A percentile compares a stretch with the other conserved stretches of the same genome.
phyloP scores from a whole-genome alignment of 1,139 yeast genomes.

The Yamadazyma friedrichii region DNA sequence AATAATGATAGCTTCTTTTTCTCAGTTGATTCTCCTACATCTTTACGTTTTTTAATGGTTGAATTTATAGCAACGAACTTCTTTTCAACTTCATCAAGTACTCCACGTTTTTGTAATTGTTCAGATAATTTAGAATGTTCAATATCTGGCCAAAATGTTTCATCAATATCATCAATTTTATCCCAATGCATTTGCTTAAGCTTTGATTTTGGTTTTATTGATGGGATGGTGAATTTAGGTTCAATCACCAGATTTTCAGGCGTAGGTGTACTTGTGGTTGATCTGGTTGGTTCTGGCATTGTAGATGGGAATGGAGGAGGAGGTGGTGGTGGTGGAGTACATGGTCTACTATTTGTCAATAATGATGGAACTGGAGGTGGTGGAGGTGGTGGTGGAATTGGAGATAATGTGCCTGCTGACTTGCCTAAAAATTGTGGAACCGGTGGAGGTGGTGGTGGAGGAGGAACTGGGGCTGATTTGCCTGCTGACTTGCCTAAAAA shows the following conservation, averaged over 20 bases:
- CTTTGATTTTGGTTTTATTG: conserved; percentile 56
- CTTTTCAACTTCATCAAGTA: conserved; percentile 73
- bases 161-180: conserved; percentile 63
- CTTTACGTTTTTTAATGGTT: conserved; percentile 39
- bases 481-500: conserved; percentile 16
- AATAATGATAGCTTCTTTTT: conserved; percentile 56
- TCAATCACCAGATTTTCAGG: conserved; percentile 11
- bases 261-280: conserved; percentile 14
- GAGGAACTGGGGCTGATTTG: conserved; percentile 32
- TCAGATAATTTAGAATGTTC: conserved; percentile 49
- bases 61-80: conserved; percentile 69
- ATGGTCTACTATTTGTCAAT: conserved; percentile 16
- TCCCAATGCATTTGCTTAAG: conserved; percentile 97
- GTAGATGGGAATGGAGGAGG: conserved; percentile 17
- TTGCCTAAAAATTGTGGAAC: conserved; percentile 6
- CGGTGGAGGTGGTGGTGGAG: conserved; percentile 25
- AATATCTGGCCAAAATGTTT: conserved; percentile 79
- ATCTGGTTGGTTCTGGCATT: conserved; percentile 1
- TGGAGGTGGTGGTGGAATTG: conserved; percentile 19
- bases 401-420: conserved; percentile 22
- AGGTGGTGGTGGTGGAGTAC: conserved; percentile 28
- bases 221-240: conserved; percentile 14
- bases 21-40: conserved; percentile 11
- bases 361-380: conserved; percentile 16
- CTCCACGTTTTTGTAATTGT: conserved; percentile 64